These are phyloP conservation scores for Paramecium sonneborni DNA, from an alignment of 73 alveolate genomes.

Conservation along the genomic window DNA sequence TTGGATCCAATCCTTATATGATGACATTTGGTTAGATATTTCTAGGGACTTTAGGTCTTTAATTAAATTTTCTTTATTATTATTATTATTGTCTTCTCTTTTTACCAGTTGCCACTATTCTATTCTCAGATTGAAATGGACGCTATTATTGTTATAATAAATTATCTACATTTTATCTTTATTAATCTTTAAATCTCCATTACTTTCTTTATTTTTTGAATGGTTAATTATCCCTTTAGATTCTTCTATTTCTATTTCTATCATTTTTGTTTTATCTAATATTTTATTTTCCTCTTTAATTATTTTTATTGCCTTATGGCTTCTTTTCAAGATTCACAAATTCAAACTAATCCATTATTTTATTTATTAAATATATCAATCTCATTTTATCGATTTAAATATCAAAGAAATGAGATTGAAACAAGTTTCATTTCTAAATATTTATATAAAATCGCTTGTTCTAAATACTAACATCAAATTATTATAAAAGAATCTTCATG, in stretches of 20 bases:
- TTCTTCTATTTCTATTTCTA: neutral
- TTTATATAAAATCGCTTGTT: neutral
- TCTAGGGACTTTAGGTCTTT: conserved; percentile 11
- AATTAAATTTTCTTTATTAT: neutral
- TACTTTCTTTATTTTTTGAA: neutral
- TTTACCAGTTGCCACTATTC: neutral
- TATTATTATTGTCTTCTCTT: neutral
- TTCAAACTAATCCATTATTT: conserved; percentile 16
- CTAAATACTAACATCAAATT: too few relatives aligned
- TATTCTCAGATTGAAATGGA: neutral
- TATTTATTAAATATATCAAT: neutral
- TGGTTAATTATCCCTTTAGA: neutral
- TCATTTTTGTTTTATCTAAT: neutral
- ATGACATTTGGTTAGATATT: neutral
- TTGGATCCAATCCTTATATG: neutral
- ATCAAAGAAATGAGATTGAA: neutral
- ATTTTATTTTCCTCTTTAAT: neutral
- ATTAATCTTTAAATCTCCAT: neutral
- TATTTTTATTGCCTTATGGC: neutral
- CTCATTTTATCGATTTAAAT: neutral
- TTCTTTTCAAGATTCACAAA: neutral
- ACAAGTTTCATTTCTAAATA: neutral
- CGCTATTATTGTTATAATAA: neutral
- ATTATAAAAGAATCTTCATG: neutral
- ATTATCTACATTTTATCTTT: neutral